Evolutionary conservation across 2,329 filamentous ascomycete genomes (phyloP).

Genomic region (Colletotrichum sp.): DNA sequence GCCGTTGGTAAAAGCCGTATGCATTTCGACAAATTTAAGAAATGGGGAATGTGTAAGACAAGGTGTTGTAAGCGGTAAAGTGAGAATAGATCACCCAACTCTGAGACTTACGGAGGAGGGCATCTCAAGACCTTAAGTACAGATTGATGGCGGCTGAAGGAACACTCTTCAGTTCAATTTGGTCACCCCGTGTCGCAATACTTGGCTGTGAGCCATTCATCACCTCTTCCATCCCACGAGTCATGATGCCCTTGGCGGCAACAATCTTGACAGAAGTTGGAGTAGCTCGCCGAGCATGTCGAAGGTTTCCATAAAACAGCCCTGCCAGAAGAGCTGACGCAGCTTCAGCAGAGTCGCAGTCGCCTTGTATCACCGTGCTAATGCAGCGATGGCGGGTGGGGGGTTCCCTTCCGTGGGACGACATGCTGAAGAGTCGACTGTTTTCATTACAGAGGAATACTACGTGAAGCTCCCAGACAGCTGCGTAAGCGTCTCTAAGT

Average conservation of each 20-base stretch:
- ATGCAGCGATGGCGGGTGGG: not conserved
- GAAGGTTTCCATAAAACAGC: not conserved
- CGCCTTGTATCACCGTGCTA: not conserved
- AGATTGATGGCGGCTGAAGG: not conserved
- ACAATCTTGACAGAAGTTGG: not conserved
- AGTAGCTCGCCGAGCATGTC: not conserved
- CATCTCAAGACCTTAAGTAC: not conserved
- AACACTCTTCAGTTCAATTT: not conserved
- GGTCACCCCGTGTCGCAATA: not conserved
- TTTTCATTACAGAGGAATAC: not conserved
- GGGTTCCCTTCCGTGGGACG: not conserved
- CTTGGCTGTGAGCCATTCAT: not conserved
- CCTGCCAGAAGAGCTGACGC: not conserved
- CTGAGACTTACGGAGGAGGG: not conserved
- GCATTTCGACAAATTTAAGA: not conserved
- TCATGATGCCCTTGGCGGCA: not conserved
- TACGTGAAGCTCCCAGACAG: not conserved
- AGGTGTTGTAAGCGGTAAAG: not conserved
- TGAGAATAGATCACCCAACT: not conserved
- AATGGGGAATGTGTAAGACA: not conserved
- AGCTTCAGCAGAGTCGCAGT: not conserved
- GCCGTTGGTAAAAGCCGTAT: not conserved
- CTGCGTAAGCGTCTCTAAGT: not conserved
- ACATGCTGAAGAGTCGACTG: not conserved
- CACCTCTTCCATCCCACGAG: not conserved